Evolutionary conservation across 1,284 basidiomycete species (phyloP).

Genomic region (Marasmius tenuissimus): DNA sequence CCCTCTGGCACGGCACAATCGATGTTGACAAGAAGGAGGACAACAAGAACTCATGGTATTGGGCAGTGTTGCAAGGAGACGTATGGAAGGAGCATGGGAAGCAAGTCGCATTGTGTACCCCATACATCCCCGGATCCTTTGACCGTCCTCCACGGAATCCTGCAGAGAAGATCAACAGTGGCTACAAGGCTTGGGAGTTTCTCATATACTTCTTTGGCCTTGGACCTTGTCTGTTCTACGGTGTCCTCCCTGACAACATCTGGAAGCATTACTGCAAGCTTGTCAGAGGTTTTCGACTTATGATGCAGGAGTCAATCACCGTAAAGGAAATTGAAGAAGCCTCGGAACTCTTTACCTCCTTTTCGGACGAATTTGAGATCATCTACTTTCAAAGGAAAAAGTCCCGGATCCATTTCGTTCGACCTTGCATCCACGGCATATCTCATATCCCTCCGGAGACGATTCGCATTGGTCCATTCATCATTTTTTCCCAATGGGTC

Average conservation of each 20-base stretch:
- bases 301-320: constrained; percentile 20
- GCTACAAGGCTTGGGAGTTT: constrained; percentile 20
- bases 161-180: constrained; percentile 12
- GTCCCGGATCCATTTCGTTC: constrained; percentile 24
- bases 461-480: constrained; percentile 18
- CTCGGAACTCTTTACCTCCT: constrained; percentile 11
- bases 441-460: constrained; percentile 20
- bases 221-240: constrained; percentile 25
- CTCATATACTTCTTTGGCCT: constrained; percentile 24
- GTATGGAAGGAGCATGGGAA: constrained; percentile 24
- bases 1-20: constrained; percentile 26
- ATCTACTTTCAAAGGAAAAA: constrained; percentile 20
- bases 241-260: constrained; percentile 22
- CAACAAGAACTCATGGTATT: constrained; percentile 24
- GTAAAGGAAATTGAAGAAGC: constrained; percentile 8
- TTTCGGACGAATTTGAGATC: constrained; percentile 23
- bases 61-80: constrained; percentile 18
- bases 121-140: constrained; percentile 21
- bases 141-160: constrained; percentile 26
- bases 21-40: constrained; percentile 13
- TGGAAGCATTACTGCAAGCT: constrained; percentile 26
- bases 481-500: constrained; percentile 21
- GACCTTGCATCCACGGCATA: constrained; percentile 19
- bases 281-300: constrained; percentile 20
- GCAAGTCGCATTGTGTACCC: constrained; percentile 15